Percentiles rank a stretch among this genome's conserved stretches.
Evolutionary conservation across 1,139 yeast species (phyloP).

Genomic region (Komagataea norvegica): DNA sequence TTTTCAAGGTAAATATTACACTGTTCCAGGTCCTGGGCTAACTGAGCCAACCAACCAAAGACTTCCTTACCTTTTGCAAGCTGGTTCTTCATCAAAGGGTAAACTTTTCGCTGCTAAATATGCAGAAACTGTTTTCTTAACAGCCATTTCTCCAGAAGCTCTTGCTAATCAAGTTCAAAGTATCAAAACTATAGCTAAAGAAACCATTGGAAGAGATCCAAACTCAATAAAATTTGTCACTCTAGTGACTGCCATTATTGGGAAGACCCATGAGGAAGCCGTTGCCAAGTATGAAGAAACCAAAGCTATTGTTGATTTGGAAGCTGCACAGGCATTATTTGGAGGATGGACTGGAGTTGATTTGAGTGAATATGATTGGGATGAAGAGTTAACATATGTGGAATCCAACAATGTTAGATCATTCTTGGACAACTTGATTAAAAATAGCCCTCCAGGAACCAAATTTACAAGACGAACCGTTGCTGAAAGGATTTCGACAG

Average conservation of each 20-base stretch:
- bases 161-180: constrained; percentile 27
- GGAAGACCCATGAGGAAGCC: constrained; percentile 34
- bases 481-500: constrained; percentile 26
- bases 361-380: constrained; percentile 30
- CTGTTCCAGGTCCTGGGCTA: constrained; percentile 38
- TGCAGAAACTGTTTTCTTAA: constrained; percentile 38
- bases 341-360: constrained; percentile 36
- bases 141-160: constrained; percentile 30
- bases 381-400: constrained; percentile 31
- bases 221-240: constrained; percentile 17
- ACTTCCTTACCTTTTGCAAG: constrained; percentile 40
- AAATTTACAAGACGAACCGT: constrained; percentile 29
- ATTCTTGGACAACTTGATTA: constrained; percentile 25
- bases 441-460: constrained; percentile 23
- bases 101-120: constrained; percentile 39
- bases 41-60: constrained; percentile 39
- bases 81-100: constrained; percentile 41
- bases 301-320: constrained; percentile 31
- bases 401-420: constrained; percentile 28
- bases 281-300: constrained; percentile 28
- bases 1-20: constrained; percentile 34
- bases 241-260: constrained; percentile 29
- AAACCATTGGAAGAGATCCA: constrained; percentile 24
- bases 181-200: constrained; percentile 24
- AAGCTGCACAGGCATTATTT: constrained; percentile 37